Evolutionary conservation across 169 alveolate genomes (phyloP), one percentile per base, ranked within the genome.

Genomic region (Toxoplasma gondii): DNA sequence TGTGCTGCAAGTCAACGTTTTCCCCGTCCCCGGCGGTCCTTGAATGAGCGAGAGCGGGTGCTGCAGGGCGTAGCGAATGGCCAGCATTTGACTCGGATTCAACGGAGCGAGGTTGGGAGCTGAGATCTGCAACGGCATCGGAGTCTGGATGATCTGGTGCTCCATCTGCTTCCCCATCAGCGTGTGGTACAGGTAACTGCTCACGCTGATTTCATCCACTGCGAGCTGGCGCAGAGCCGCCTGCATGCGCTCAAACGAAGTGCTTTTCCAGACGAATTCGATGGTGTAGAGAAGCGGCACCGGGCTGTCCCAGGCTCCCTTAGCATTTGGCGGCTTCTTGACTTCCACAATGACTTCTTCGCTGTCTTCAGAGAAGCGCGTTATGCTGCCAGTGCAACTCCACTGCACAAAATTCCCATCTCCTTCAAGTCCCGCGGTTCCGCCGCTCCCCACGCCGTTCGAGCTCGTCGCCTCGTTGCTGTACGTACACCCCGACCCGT

Each of bases 1-100:
- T 0, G 99, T 98, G 10, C 99, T 99, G 70, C 98, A 97, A 27
- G 99, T 98, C 58, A 98, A 98, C 0, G 99, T 99, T 95, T 99
- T 99, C 22, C 99, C 99, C 64, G 99, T 99, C 1, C 99, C 99
- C 43, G 99, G 84, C n/a, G 92, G 91, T 16, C 91, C 91, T 69
- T 86, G 98, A 69, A 98, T 98, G 86, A 98, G 97, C 95, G 97
- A 95, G 41, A 99, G 95, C 0, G 99, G 99, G 7, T 98, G 96
- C 80, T 95, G 95, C 54, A 99, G 94, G 0, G 99, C 99, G 91
- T 97, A 98, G 93, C 98, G 98, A 43, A 98, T 98, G 16, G 99
- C 99, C 91, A 97, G 97, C 84, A 95, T 96, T 96, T 99, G 98
- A 83, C 98, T 98, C 88, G 97, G 98, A 96, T 99, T 99, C 74